phyloP scores from a whole-genome alignment of 345 rosid species.

The Turritis glabra region DNA sequence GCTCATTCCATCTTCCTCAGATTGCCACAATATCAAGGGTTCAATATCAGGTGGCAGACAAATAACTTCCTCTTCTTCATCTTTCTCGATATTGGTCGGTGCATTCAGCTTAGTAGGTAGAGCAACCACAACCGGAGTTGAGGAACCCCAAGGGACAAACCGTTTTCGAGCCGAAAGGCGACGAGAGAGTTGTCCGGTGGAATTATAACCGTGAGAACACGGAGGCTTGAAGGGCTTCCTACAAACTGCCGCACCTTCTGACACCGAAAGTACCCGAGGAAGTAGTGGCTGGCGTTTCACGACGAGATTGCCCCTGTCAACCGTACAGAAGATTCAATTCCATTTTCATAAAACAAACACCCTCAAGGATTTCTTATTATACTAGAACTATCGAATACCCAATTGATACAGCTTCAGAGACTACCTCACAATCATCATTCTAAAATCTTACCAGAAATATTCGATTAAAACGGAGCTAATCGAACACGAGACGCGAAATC shows the following conservation, averaged over 20 bases:
- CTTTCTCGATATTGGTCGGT: constrained; percentile 35
- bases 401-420: constrained; percentile 2
- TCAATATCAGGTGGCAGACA: constrained; percentile 79
- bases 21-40: constrained; percentile 85
- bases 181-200: constrained; percentile 63
- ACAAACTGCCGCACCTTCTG: constrained; percentile 88
- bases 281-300: constrained; percentile 80
- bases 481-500: constrained; percentile 20
- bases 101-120: constrained; percentile 42
- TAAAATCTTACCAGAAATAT: not conserved
- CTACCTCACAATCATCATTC: not conserved
- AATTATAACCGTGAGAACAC: constrained; percentile 57
- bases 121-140: constrained; percentile 57
- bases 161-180: constrained; percentile 89
- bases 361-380: not conserved
- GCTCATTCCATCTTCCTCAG: constrained; percentile 53
- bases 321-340: constrained; percentile 20
- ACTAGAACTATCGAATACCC: not conserved
- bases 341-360: constrained; percentile 3
- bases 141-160: constrained; percentile 95
- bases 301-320: constrained; percentile 76
- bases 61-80: constrained; percentile 58
- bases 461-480: not conserved
- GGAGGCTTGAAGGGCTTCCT: constrained; percentile 97
- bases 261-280: constrained; percentile 81